Base-by-base conservation (phyloP, 2,329 filamentous ascomycete species). In the Cercospora janseana region DNA sequence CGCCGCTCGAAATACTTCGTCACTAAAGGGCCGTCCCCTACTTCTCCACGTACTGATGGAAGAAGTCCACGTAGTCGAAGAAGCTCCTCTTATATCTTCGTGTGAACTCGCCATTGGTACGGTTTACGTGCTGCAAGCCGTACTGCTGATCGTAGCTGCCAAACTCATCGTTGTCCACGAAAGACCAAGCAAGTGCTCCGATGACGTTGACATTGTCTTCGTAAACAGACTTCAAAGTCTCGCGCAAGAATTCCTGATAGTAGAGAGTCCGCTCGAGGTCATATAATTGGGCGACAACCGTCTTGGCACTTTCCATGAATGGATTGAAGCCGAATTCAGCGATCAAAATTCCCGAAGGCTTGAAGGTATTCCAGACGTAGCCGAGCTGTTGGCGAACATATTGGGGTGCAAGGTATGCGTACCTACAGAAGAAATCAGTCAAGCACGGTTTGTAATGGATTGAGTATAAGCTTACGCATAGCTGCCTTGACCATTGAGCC, bases 301-400 rank as follows among this genome's bases (percentile, higher is more conserved):
- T 35, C 74, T 72, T 0, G 66, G 66, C 58, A 80, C 79, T 6
- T 60, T 52, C 49, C 47, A 49, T 72, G 41, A 73, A 78, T 0
- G 79, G 65, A 5, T 60, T 55, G 52, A 71, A 69, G 12, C 69
- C 68, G 38, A 70, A 70, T 46, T 71, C 69, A 12, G 63, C 64
- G 16, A 70, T 59, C 2, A 64, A 65, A 20, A 71, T 59, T 18
- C 63, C 67, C 12, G 77, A 76, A 0, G 65, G 62, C 24, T 66
- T 72, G 70, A 76, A 85, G 0, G 77, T 82, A 63, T 82, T 82
- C 71, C 75, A 80, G 2, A 85, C 66, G 59, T 82, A 83, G 56
- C 70, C 75, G 4, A 81, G 69, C 54, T 79, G 77, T 46, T 70
- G 72, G 45, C 78, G 73, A n/a, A 85, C 72, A 56, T 80, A 82